phyloP scores from a whole-genome alignment of 257 asterid species.

The Solanum chiquidenum region DNA sequence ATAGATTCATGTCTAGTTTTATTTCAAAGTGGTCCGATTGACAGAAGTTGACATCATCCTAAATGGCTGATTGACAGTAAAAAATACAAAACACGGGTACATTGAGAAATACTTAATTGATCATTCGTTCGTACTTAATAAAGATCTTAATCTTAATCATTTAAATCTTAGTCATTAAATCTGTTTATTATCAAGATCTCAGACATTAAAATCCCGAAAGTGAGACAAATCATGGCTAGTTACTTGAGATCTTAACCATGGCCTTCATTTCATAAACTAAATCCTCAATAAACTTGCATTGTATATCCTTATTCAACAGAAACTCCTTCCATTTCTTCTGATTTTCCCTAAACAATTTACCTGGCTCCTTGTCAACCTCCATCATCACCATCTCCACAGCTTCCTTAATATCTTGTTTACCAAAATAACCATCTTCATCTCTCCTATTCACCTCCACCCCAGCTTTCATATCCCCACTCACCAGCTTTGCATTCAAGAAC shows the following conservation, averaged over 20 bases:
- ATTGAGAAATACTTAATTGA: neutral
- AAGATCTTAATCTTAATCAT: no score
- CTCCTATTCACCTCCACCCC: slow-evolving; percentile 48
- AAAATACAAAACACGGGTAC: neutral
- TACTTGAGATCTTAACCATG: neutral
- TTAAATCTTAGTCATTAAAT: no score
- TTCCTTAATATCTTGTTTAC: slow-evolving; percentile 20
- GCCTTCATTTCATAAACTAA: slow-evolving; percentile 22
- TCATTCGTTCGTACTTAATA: no score
- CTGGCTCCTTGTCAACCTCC: slow-evolving; percentile 8
- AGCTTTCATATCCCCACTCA: slow-evolving; percentile 28
- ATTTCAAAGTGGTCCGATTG: neutral
- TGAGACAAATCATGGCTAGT: neutral
- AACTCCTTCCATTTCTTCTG: slow-evolving; percentile 37
- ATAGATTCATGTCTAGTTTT: no score
- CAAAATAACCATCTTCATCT: slow-evolving; percentile 43
- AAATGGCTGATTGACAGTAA: neutral
- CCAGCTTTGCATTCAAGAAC: slow-evolving; percentile 27
- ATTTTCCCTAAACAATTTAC: slow-evolving; percentile 14
- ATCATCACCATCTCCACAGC: slow-evolving; percentile 26
- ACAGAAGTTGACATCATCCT: neutral
- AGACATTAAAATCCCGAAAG: neutral
- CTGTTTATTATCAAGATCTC: no score
- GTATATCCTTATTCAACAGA: slow-evolving; percentile 16
- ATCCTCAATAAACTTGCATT: slow-evolving; percentile 18